Conservation (phyloP, 23 red algal genomes). For the Gracilaria vermiculophylla region DNA sequence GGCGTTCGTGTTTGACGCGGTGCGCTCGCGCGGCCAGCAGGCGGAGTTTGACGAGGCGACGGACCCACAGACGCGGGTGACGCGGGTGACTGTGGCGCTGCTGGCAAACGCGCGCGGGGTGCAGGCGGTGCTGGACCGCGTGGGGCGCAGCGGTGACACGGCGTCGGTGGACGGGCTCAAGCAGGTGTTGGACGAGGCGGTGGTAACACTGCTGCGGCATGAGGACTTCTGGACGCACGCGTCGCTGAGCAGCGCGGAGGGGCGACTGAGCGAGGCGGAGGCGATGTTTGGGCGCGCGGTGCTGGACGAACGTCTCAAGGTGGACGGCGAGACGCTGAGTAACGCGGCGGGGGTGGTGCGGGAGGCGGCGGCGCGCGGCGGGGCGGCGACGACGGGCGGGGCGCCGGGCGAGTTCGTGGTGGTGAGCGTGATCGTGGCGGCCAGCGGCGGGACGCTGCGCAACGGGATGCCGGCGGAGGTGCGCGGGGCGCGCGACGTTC, state of each 20-base stretch:
- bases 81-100: constrained; percentile 74
- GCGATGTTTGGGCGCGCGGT: constrained; percentile 30
- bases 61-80: constrained; percentile 13
- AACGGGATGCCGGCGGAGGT: constrained; percentile 9
- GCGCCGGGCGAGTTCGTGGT: constrained; percentile 68
- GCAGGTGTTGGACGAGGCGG: constrained; percentile 69
- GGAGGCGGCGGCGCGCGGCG: no score
- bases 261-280: no score
- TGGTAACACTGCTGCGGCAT: constrained; percentile 61
- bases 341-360: constrained; percentile 46
- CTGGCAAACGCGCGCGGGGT: constrained; percentile 56
- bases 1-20: neutral
- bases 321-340: constrained; percentile 72
- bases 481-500: constrained; percentile 37
- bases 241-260: constrained; percentile 17
- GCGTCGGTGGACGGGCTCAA: constrained; percentile 40
- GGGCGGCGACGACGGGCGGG: neutral
- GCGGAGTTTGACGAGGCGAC: neutral
- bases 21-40: neutral
- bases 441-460: constrained; percentile 25
- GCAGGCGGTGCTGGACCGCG: constrained; percentile 62
- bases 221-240: constrained; percentile 85
- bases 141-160: constrained; percentile 71
- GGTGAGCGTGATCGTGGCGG: constrained; percentile 76
- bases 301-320: constrained; percentile 66